Base-by-base conservation (phyloP, 148 eudicot species). In the Arbutus unedo region DNA sequence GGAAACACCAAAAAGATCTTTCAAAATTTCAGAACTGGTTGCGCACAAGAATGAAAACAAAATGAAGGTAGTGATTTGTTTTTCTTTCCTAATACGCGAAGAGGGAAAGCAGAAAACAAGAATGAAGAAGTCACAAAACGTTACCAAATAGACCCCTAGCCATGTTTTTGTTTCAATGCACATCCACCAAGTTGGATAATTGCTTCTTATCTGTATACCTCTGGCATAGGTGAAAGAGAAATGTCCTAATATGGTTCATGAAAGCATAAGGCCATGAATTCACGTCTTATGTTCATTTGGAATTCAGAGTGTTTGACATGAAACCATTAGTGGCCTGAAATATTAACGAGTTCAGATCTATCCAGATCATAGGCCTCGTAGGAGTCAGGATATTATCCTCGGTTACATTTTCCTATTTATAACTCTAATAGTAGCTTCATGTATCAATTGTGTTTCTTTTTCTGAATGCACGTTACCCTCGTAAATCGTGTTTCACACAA, bases 341-440 rank as follows among this genome's bases (percentile, higher is more conserved):
- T 13, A 54, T 51, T 81, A 53, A 51, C 8, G 68, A 54, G 23
- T 54, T 77, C 38, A 13, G 62, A 8, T 15, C 15, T 55, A 15
- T 56, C 66, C 64, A 16, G 19, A 14, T 3, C 79, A 77, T 77
- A 0, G 47, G 23, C 48, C 47, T 55, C 14, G 44, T 77, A 15
- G 14, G 13, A 41, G 54, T 55, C 44, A 77, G 79, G 23, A 8
- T 54, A 55, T 31, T 77, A 54, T 15, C 11, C 4, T 6, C 55
- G 0, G 48, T 41, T 4, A 57, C 4, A 59, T 78, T 41, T n/a
- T 19, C 31, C 23, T 57, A 10, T 44, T 8, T 19, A 57, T 44
- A 19, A 48, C 41, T 78, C 51, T 9, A 43, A 10, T 78, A 54
- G 80, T 57, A 38, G 66, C 62, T 78, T 78, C 51, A 43, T n/a